Evolutionary conservation across 2,329 filamentous ascomycete species (phyloP), one percentile per base, ranked within the genome.

Genomic region (Cercospora sp.): DNA sequence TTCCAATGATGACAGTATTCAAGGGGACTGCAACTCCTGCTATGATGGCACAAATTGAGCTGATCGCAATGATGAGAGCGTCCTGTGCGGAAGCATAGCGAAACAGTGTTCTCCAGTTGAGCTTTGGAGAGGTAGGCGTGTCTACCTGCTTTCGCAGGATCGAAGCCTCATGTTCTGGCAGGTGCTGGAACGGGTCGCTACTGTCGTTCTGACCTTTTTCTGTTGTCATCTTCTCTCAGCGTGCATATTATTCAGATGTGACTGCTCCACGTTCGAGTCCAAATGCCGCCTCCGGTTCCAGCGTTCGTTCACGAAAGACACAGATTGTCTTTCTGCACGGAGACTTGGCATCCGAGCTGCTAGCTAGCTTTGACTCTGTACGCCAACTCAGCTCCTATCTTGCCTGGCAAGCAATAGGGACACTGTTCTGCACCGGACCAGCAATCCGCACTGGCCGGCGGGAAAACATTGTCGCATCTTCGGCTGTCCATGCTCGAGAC

Each of bases 1-100:
- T 3, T 69, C 92, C 92, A 75, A 95, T 94, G 31, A 95, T 78
- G 65, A 86, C 81, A 18, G 73, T 74, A 72, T 75, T 77, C 20
- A 77, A 45, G 8, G 75, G 75, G 13, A 76, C 63, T 26, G 73
- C 60, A 1, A 72, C 72, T 10, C 75, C 75, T 10, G 61, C 66
- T 20, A 69, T 67, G 26, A 74, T 73, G 9, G 75, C 72, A 63
- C 71, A 74, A 3, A 74, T 18, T 18, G 73, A 74, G 62, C 77
- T 79, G 12, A 81, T 63, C 3, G 73, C 58, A 75, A 82, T 80
- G 42, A 82, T 75, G 1, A 76, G 3, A 5, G 73, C 68, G 26
- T 82, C 79, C 18, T 28, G 55, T 3, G 40, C 55, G 6, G 66
- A 60, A 12, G 68, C 68, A 64, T 60, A 68, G 48, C 64, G 66